Evolutionary conservation across 768 basidiomycete genomes (phyloP), one percentile per base, ranked within the genome.

Genomic region (Kwoniella mangroviensis): DNA sequence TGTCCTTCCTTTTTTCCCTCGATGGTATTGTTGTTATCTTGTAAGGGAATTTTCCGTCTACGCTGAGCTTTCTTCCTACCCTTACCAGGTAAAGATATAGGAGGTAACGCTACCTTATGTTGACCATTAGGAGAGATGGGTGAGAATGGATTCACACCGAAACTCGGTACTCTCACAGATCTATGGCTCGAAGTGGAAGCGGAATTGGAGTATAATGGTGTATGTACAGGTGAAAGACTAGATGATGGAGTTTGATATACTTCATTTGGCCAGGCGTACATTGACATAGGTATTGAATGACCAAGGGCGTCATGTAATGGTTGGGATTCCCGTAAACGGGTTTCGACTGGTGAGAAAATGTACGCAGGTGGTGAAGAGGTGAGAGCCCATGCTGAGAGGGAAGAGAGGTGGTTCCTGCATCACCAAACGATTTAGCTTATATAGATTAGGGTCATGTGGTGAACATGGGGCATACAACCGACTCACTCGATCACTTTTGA

Each of bases 281-380:
- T 78, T 41, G 78, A 76, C 57, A 83, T 77, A 15, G 81, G 79
- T 40, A 83, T 77, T 1, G 78, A 81, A 28, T 80, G 73, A 22
- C 77, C 70, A 4, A 83, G 69, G 1, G 78, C 75, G 3, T 73
- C 26, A 49, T 75, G 67, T 0, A 79, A 71, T 0, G 76, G 68
- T 34, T 65, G 73, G 3, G 52, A 41, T 62, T 80, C 79, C 11
- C 82, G 70, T 0, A 81, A 55, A 6, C 82, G 70, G 13, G 77
- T 81, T 62, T 83, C 82, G 11, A 77, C 54, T 4, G 80, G 80
- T 5, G 79, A 81, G 53, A 83, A 77, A 53, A 81, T 63, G 57
- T 78, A 80, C 28, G 68, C 60, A 0, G 79, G 79, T 1, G 76
- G 76, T 13, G 74, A 68, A 12, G 73, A 72, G 4, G 76, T 75